Evolutionary conservation across 768 basidiomycete species (phyloP).

Genomic region (Psilocybe tampanensis): DNA sequence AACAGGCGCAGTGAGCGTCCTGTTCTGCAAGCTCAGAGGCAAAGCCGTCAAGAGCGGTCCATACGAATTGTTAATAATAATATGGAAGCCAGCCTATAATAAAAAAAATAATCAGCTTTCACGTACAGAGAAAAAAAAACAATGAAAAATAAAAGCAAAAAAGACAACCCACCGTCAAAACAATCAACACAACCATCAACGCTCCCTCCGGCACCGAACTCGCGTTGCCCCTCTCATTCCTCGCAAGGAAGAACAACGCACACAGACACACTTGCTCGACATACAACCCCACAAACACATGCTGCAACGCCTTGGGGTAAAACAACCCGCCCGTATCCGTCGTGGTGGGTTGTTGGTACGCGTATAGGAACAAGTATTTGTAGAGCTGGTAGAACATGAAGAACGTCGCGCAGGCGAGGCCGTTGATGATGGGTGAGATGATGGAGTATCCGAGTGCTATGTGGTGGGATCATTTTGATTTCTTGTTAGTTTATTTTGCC

Average conservation of each 20-base stretch:
- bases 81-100: conserved; percentile 67
- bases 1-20: conserved; percentile 43
- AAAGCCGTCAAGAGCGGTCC: conserved; percentile 74
- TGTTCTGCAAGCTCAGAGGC: conserved; percentile 78
- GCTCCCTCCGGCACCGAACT: conserved; percentile 74
- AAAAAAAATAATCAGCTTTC: background rate
- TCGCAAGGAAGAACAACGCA: conserved; percentile 89
- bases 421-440: conserved; percentile 93
- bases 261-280: conserved; percentile 84
- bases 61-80: conserved; percentile 77
- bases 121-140: background rate
- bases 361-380: conserved; percentile 87
- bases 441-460: conserved; percentile 79
- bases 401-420: conserved; percentile 82
- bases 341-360: conserved; percentile 66
- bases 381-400: conserved; percentile 81
- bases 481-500: too few species aligned
- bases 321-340: conserved; percentile 91
- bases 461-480: too few species aligned
- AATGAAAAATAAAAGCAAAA: background rate
- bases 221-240: conserved; percentile 49
- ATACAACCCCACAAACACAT: conserved; percentile 93
- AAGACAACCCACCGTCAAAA: conserved; percentile 65
- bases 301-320: conserved; percentile 93
- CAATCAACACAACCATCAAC: conserved; percentile 84